Conservation (phyloP, 1,284 basidiomycete species). For the Mycosarcoma maydis region DNA sequence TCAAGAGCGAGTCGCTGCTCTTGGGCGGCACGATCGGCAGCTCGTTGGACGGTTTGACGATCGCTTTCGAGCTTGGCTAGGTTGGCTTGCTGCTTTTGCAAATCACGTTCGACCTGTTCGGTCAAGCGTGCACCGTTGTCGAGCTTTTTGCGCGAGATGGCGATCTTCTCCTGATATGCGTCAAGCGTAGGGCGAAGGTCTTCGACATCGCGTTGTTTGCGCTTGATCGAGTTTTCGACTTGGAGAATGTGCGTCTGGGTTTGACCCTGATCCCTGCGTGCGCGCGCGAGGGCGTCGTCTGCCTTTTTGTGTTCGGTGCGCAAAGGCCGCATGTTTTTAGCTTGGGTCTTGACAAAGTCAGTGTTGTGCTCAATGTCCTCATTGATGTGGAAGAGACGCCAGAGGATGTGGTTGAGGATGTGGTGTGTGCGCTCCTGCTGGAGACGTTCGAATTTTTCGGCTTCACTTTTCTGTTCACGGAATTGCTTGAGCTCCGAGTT, state of each 20-base stretch:
- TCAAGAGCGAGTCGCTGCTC: conserved; percentile 79
- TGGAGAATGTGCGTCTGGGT: conserved; percentile 52
- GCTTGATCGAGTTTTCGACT: conserved; percentile 47
- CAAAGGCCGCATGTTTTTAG: conserved; percentile 75
- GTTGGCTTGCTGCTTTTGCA: conserved; percentile 73
- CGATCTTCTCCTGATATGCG: conserved; percentile 81
- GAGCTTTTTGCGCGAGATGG: conserved; percentile 81
- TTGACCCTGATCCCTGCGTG: conserved; percentile 42
- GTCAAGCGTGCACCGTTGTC: conserved; percentile 76
- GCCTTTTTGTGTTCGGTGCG: conserved; percentile 81
- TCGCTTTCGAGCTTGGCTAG: conserved; percentile 76
- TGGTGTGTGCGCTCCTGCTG: conserved; percentile 79
- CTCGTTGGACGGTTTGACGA: conserved; percentile 74
- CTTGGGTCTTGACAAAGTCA: conserved; percentile 54
- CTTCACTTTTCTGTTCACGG: conserved; percentile 94
- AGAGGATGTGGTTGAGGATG: conserved; percentile 83
- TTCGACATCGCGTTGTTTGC: conserved; percentile 42
- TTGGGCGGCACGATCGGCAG: conserved; percentile 70
- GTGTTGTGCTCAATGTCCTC: conserved; percentile 60
- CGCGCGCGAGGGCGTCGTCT: conserved; percentile 77
- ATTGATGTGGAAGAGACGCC: conserved; percentile 90
- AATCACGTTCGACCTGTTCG: conserved; percentile 77
- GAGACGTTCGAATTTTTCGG: conserved; percentile 84
- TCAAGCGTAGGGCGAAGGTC: conserved; percentile 56
- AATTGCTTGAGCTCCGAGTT: conserved; percentile 96